Evolutionary conservation across 805 yeast genomes (phyloP), one percentile per base, ranked within the genome.

Genomic region (Wickerhamiella cacticola): DNA sequence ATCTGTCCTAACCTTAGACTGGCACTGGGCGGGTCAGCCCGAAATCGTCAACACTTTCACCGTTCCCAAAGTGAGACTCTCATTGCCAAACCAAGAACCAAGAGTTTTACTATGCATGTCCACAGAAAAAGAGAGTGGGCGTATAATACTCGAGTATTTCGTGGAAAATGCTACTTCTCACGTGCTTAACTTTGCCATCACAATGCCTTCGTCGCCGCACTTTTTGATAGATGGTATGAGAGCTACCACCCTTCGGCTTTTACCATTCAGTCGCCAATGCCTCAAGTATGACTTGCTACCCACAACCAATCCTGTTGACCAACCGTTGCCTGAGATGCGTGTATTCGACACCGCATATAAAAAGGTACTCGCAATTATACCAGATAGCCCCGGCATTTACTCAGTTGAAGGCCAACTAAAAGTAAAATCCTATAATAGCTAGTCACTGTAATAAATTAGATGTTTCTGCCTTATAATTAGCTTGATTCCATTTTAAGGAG

Each of bases 141-240:
- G 18, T 9, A 39, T 66, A 58, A 40, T 41, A 24, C 53, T 57
- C 5, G 50, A 50, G 12, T 83, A 75, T 58, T 68, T 70, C 45
- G 57, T 84, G 43, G 94, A 84, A 58, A 84, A 84, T 57, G 87
- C 94, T 12, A 80, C 94, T 0, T 70, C 81, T 2, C 68, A 80
- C 39, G 72, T 80, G 2, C 76, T 85, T 53, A 76, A 77, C 9
- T 85, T 82, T 54, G 63, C 79, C 10, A 67, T 78, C 2, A 65
- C 68, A 10, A 61, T 78, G 60, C 62, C 63, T 3, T 51, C 68
- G 1, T 65, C 69, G 38, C 65, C 64, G 21, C 61, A 56, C 55
- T 72, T 62, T 59, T 66, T 60, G 35, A 68, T 53, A 50, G 68
- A 55, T 58, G 76, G 60, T 15, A 64, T 55, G 50, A 68, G 63